Evolutionary conservation across 78 protist genomes (phyloP).

Genomic region (Dictyostelium citrinum): DNA sequence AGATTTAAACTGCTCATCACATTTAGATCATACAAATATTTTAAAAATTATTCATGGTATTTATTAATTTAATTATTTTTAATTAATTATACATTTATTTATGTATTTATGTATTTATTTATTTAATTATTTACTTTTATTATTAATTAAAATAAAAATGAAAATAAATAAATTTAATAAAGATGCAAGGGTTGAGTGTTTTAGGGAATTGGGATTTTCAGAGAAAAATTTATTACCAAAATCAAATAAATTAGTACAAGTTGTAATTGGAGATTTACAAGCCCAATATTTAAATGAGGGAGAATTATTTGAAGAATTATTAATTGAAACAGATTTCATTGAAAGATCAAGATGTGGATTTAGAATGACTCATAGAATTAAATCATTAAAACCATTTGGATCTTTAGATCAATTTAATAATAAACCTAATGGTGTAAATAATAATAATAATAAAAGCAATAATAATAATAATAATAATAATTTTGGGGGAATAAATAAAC

Average conservation of each 20-base stretch:
- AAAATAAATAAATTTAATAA: neutral
- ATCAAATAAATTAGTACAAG: neutral
- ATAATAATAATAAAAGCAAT: neutral
- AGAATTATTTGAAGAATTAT: constrained; percentile 20
- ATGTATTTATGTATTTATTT: too few relatives aligned
- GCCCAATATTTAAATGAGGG: constrained; percentile 12
- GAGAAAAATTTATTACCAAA: constrained; percentile 32
- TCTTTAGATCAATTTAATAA: neutral
- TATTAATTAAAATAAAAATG: too few relatives aligned
- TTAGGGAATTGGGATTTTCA: constrained; percentile 24
- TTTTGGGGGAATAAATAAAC: too few relatives aligned
- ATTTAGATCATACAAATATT: constrained; percentile 23
- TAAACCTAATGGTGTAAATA: neutral
- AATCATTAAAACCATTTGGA: constrained; percentile 22
- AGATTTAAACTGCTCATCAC: constrained; percentile 36
- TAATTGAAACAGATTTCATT: constrained; percentile 33
- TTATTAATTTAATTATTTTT: too few relatives aligned
- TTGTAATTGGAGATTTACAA: neutral
- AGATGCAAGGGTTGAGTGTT: constrained; percentile 64
- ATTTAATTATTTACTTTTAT: too few relatives aligned
- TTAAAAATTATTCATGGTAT: constrained; percentile 57
- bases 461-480: neutral
- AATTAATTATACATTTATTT: too few relatives aligned
- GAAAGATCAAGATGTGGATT: constrained; percentile 36
- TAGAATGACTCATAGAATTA: constrained; percentile 47